Conservation (phyloP, 345 rosid species). For the Arabis hirsuta region DNA sequence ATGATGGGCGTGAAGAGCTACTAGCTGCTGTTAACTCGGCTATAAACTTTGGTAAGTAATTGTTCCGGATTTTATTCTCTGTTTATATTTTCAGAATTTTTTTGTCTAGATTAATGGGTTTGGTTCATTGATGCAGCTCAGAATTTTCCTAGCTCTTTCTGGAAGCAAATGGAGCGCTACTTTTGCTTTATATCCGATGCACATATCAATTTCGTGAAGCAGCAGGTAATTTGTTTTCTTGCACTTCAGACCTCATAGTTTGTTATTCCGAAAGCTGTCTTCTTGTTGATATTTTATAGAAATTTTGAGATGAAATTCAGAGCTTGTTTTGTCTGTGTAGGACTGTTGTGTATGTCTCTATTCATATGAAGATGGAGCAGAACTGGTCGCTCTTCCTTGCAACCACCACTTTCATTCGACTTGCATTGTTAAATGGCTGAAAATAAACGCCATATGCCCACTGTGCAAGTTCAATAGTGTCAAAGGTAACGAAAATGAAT, state of each 20-base stretch:
- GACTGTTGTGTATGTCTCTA: too few species aligned
- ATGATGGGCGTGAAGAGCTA: too few species aligned
- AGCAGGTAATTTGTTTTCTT: constrained; percentile 59
- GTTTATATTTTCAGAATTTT: too few species aligned
- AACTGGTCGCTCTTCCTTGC: constrained; percentile 88
- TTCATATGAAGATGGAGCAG: too few species aligned
- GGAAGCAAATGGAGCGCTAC: constrained; percentile 85
- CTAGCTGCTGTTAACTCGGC: too few species aligned
- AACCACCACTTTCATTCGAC: constrained; percentile 89
- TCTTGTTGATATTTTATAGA: background rate
- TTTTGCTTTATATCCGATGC: constrained; percentile 75
- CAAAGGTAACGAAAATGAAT: constrained; percentile 77
- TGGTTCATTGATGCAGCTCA: constrained; percentile 59
- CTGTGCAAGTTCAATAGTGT: constrained; percentile 94
- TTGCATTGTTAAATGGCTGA: constrained; percentile 95
- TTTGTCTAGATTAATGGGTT: constrained; percentile 38
- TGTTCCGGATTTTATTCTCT: too few species aligned
- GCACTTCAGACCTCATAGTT: constrained; percentile 17
- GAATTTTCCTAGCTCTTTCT: constrained; percentile 58
- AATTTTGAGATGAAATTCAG: too few species aligned
- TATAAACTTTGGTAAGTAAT: too few species aligned
- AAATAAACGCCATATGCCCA: constrained; percentile 99
- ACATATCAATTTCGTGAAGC: constrained; percentile 68
- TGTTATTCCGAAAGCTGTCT: background rate
- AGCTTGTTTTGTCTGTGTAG: too few species aligned